Percentiles rank a stretch among this genome's conserved stretches.
Evolutionary conservation across 164 flowering plant species (phyloP).

Genomic region (Litsea cubeba): DNA sequence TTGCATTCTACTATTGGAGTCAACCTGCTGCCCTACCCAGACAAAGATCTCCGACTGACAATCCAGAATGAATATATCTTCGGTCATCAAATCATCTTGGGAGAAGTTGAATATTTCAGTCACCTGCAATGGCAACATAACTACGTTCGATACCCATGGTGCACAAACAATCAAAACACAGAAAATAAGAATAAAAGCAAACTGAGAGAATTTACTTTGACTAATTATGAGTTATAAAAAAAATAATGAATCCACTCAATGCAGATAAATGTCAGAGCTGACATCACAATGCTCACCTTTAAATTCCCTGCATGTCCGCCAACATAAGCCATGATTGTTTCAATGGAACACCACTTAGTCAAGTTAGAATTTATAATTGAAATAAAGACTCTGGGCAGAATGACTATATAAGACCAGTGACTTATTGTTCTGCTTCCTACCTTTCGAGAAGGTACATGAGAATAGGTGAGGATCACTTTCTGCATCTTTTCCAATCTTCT

Average conservation of each 20-base stretch:
- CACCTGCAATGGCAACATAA: slow-evolving; percentile 50
- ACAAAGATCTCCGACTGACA: slow-evolving; percentile 85
- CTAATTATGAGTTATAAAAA: background rate
- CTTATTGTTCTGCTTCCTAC: slow-evolving; percentile 25
- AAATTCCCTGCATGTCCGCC: slow-evolving; percentile 55
- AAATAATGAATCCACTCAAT: slow-evolving; percentile 3
- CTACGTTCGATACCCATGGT: background rate
- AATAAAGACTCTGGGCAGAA: background rate
- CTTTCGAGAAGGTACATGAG: slow-evolving; percentile 68
- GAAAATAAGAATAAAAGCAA: background rate
- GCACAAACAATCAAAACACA: background rate
- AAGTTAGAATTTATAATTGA: background rate
- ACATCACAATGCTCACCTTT: slow-evolving; percentile 53
- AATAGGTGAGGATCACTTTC: slow-evolving; percentile 94
- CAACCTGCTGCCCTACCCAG: slow-evolving; percentile 93
- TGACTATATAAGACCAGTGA: slow-evolving; percentile 1
- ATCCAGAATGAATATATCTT: slow-evolving; percentile 87
- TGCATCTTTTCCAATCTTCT: slow-evolving; percentile 62
- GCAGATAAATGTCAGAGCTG: background rate
- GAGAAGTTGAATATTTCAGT: slow-evolving; percentile 76
- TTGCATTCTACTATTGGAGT: slow-evolving; percentile 52
- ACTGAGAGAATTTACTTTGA: background rate
- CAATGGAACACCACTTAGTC: slow-evolving; percentile 13
- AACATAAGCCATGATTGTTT: slow-evolving; percentile 16
- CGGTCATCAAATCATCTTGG: slow-evolving; percentile 99